A percentile compares a stretch with the other conserved stretches of the same genome.
Evolutionary conservation across 306 rosid species (phyloP).

Genomic region (Lagenaria siceraria): DNA sequence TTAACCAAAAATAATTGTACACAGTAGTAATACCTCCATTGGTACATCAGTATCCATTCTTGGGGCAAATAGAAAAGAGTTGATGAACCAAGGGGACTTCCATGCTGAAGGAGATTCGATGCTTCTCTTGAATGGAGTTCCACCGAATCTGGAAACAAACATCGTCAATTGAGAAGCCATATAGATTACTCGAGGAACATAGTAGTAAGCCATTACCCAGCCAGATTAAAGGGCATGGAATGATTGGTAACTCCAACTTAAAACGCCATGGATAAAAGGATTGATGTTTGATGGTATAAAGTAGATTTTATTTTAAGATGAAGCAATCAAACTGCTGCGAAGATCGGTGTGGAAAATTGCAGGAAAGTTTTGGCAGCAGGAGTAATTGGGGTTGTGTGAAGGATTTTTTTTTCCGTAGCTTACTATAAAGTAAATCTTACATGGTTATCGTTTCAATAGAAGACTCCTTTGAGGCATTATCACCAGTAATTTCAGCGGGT

Average conservation of each 20-base stretch:
- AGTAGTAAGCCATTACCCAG: neutral
- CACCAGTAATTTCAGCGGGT: constrained; percentile 24
- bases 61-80: constrained; percentile 60
- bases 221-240: neutral
- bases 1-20: neutral
- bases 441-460: constrained; percentile 38
- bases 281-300: neutral
- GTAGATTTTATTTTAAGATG: neutral
- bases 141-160: constrained; percentile 48
- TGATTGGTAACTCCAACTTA: neutral
- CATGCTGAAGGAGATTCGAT: constrained; percentile 92
- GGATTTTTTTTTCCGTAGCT: neutral
- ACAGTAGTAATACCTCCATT: constrained; percentile 50
- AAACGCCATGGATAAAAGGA: neutral
- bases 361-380: too few relatives aligned
- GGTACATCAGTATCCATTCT: constrained; percentile 74
- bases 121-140: constrained; percentile 81
- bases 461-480: constrained; percentile 29
- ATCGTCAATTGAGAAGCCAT: constrained; percentile 15
- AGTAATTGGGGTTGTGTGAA: too few relatives aligned
- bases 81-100: constrained; percentile 89
- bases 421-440: constrained; percentile 32
- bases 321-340: neutral
- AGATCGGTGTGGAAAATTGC: neutral
- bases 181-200: neutral